phyloP scores from a whole-genome alignment of 2,329 filamentous ascomycete genomes.

The Fusarium newnesense region DNA sequence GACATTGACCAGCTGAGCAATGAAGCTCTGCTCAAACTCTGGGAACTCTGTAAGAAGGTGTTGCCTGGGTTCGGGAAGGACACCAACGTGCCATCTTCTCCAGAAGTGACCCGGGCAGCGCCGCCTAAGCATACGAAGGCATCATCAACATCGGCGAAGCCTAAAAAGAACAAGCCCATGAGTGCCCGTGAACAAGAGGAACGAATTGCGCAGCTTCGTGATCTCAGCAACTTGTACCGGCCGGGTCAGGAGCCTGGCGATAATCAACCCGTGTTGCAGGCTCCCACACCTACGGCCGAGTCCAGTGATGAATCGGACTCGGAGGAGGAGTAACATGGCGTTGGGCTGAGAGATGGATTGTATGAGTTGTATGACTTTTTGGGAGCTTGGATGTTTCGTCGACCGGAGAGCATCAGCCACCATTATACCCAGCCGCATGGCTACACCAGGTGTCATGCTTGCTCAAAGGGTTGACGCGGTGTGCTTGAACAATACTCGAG shows the following conservation, averaged over 20 bases:
- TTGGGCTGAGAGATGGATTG: conserved; percentile 31
- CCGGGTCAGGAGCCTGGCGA: conserved; percentile 49
- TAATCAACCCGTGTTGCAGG: conserved; percentile 38
- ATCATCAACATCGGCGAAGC: conserved; percentile 57
- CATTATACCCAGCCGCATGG: conserved; percentile 45
- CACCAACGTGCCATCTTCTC: conserved; percentile 42
- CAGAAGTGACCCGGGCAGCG: conserved; percentile 46
- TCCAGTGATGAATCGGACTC: conserved; percentile 59
- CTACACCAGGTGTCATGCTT: conserved; percentile 38
- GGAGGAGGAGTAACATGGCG: conserved; percentile 55
- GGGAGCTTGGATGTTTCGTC: conserved; percentile 35
- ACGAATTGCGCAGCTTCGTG: conserved; percentile 69
- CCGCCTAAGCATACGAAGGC: conserved; percentile 46
- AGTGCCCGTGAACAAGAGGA: conserved; percentile 75
- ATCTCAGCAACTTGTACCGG: conserved; percentile 59
- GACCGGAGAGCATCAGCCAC: conserved; percentile 36
- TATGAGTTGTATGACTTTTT: conserved; percentile 41
- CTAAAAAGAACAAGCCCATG: conserved; percentile 82
- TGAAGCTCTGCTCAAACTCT: conserved; percentile 64
- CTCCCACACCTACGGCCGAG: conserved; percentile 46
- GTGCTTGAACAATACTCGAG: conserved; percentile 15
- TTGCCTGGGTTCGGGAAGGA: conserved; percentile 55
- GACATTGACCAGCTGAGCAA: conserved; percentile 68
- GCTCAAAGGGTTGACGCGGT: conserved; percentile 25
- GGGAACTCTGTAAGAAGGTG: conserved; percentile 57